Percentiles rank a stretch among this genome's conserved stretches.
Evolutionary conservation across 441 rosid genomes (phyloP).

Genomic region (Pelargonium hybrid): DNA sequence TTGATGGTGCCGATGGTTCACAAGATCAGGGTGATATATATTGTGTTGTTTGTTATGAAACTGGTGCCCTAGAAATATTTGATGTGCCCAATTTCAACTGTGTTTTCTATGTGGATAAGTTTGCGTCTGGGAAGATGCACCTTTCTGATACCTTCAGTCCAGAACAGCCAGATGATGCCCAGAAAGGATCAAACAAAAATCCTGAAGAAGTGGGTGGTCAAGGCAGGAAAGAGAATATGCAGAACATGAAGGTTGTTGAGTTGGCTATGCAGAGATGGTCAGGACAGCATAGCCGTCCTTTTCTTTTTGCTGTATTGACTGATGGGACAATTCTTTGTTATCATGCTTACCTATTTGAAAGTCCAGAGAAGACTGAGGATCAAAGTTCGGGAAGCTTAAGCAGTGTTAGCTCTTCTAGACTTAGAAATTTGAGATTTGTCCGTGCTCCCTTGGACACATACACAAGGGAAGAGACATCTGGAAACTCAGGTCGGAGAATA

Average conservation of each 20-base stretch:
- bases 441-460: slow-evolving; percentile 68
- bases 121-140: slow-evolving; percentile 69
- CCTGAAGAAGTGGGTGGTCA: slow-evolving; percentile 43
- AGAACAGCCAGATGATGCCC: slow-evolving; percentile 39
- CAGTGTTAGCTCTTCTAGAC: slow-evolving; percentile 55
- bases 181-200: slow-evolving; percentile 29
- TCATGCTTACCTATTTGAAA: slow-evolving; percentile 84
- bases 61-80: slow-evolving; percentile 78
- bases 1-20: slow-evolving; percentile 81
- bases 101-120: slow-evolving; percentile 76
- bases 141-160: slow-evolving; percentile 46
- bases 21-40: slow-evolving; percentile 90
- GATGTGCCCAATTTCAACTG: slow-evolving; percentile 82
- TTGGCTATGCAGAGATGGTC: slow-evolving; percentile 94
- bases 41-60: slow-evolving; percentile 76
- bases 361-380: slow-evolving; percentile 52
- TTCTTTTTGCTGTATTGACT: slow-evolving; percentile 74
- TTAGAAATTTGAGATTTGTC: slow-evolving; percentile 69
- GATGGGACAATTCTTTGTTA: slow-evolving; percentile 94
- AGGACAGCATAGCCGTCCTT: slow-evolving; percentile 76
- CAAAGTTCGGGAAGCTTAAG: slow-evolving; percentile 34
- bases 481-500: slow-evolving; percentile 52
- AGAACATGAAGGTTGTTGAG: slow-evolving; percentile 66
- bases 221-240: slow-evolving; percentile 54
- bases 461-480: slow-evolving; percentile 66